Percentiles rank a stretch among this genome's conserved stretches.
These are phyloP conservation scores for Protea cynaroides DNA, from an alignment of 164 flowering plant genomes.

Conservation along the genomic window DNA sequence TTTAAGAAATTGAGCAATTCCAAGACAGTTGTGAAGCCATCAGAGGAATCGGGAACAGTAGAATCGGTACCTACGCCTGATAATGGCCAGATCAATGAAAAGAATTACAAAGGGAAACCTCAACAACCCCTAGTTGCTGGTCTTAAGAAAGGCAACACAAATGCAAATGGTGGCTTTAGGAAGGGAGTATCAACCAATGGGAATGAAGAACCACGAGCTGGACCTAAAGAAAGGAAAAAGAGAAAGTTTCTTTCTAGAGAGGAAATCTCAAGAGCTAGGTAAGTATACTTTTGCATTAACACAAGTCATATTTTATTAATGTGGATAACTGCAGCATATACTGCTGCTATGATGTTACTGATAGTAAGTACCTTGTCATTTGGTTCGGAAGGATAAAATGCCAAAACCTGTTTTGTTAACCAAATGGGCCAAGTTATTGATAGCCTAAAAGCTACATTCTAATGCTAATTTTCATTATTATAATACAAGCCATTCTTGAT, in stretches of 20 bases:
- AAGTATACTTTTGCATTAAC: background rate
- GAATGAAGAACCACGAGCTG: slow-evolving; percentile 11
- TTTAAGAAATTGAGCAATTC: slow-evolving; percentile 83
- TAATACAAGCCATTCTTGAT: too few relatives aligned
- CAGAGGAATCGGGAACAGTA: slow-evolving; percentile 30
- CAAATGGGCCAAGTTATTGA: too few relatives aligned
- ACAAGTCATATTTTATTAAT: background rate
- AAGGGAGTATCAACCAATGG: slow-evolving; percentile 18
- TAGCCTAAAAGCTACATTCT: too few relatives aligned
- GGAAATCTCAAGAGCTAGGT: slow-evolving; percentile 58
- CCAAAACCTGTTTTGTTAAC: too few relatives aligned
- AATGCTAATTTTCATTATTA: too few relatives aligned
- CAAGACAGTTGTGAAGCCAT: slow-evolving; percentile 23
- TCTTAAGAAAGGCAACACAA: background rate
- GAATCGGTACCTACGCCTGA: slow-evolving; percentile 22
- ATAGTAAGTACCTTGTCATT: background rate
- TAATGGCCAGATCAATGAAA: slow-evolving; percentile 15
- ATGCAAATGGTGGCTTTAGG: slow-evolving; percentile 13
- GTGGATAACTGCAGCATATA: background rate
- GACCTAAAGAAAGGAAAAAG: slow-evolving; percentile 25
- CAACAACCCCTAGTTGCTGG: slow-evolving; percentile 6
- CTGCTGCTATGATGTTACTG: background rate
- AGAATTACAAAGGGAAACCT: slow-evolving; percentile 12
- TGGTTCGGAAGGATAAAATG: background rate
- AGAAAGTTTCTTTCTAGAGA: slow-evolving; percentile 43